These are phyloP conservation scores for Camellia granthamiana DNA, from an alignment of 148 eudicot species.

Conservation along the genomic window DNA sequence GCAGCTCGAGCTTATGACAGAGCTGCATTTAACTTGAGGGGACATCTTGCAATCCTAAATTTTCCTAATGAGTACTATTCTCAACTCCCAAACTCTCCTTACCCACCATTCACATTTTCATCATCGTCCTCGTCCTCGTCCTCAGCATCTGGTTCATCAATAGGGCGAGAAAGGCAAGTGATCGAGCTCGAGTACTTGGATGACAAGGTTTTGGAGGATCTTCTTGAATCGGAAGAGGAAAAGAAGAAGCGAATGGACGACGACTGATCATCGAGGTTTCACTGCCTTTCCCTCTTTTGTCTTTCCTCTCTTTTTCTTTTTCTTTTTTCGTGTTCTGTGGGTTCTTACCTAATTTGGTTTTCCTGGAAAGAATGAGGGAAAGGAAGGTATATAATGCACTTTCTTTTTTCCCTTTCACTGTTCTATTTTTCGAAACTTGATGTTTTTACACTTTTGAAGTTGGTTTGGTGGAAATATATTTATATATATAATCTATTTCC, in stretches of 20 bases:
- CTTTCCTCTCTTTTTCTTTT: neutral
- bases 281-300: neutral
- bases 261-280: neutral
- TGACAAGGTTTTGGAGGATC: constrained; percentile 55
- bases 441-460: neutral
- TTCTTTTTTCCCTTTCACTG: neutral
- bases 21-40: constrained; percentile 53
- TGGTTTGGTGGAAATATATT: neutral
- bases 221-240: constrained; percentile 44
- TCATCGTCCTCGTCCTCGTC: constrained; percentile 2
- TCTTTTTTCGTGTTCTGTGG: neutral
- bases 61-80: constrained; percentile 53
- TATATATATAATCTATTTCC: neutral
- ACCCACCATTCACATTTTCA: constrained; percentile 6
- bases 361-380: neutral
- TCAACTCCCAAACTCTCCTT: constrained; percentile 17
- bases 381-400: neutral
- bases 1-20: constrained; percentile 62
- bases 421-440: neutral
- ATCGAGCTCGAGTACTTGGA: constrained; percentile 64
- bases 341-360: neutral
- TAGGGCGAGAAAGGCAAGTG: constrained; percentile 25
- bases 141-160: constrained; percentile 17
- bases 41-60: constrained; percentile 51
- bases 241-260: constrained; percentile 16